Conservation (phyloP, 148 eudicot genomes). For the Vaccinium vitisidaea region DNA sequence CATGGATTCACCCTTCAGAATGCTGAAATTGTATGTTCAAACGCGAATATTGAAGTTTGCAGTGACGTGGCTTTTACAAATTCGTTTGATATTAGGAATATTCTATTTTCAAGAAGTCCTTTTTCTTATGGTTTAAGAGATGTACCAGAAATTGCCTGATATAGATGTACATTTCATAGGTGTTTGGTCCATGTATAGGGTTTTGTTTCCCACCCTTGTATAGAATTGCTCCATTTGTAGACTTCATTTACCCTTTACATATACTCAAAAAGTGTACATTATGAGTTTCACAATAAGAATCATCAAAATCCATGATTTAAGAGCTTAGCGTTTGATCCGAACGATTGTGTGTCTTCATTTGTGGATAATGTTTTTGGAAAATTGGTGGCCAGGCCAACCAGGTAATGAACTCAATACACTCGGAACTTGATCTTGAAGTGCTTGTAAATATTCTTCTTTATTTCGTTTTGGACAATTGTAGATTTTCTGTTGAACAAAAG, state of each 20-base stretch:
- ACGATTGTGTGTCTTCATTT: background rate
- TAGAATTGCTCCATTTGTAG: background rate
- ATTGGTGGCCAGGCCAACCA: background rate
- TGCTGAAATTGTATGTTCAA: slow-evolving; percentile 47
- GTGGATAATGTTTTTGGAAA: background rate
- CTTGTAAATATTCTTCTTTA: background rate
- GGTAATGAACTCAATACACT: background rate
- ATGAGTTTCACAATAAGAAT: background rate
- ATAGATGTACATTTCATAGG: background rate
- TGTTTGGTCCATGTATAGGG: background rate
- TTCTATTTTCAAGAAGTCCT: slow-evolving; percentile 6
- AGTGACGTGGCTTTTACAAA: slow-evolving; percentile 48
- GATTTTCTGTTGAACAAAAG: background rate
- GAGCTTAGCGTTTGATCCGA: background rate
- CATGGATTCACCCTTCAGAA: slow-evolving; percentile 62
- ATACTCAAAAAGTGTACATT: background rate
- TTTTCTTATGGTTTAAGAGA: background rate
- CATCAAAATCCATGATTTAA: background rate
- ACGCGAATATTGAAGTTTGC: slow-evolving; percentile 50
- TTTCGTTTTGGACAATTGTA: too few species aligned
- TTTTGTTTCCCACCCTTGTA: slow-evolving; percentile 8
- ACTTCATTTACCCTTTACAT: background rate
- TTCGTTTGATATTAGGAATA: slow-evolving; percentile 1
- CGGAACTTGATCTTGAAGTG: background rate
- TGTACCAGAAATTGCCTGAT: background rate